Conservation (phyloP, 2,329 filamentous ascomycete species). For the Eutypa lata region DNA sequence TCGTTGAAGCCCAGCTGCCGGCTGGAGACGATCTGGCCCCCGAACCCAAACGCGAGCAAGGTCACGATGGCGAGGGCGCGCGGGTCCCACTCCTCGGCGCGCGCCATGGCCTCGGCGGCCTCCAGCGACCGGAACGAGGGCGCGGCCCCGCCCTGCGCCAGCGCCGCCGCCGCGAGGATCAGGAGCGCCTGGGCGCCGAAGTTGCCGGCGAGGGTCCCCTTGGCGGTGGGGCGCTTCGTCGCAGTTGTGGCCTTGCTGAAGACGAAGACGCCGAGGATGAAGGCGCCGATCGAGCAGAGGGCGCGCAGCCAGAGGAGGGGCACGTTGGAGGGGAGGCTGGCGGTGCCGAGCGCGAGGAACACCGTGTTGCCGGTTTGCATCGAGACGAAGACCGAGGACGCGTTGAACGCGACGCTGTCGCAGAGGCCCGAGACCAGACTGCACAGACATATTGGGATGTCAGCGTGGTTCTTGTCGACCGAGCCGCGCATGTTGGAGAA, state of each 20-base stretch:
- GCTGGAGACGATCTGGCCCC: constrained; percentile 50
- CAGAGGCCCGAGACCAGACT: constrained; percentile 36
- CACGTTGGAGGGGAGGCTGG: constrained; percentile 46
- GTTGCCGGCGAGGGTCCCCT: constrained; percentile 42
- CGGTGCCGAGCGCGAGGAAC: constrained; percentile 58
- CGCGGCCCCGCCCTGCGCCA: constrained; percentile 45
- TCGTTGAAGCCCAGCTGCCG: constrained; percentile 50
- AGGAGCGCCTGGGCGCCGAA: constrained; percentile 51
- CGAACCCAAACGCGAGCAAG: constrained; percentile 51
- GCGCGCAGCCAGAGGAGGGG: constrained; percentile 53
- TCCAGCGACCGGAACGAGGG: constrained; percentile 35
- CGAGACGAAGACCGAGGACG: constrained; percentile 35
- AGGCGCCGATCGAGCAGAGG: constrained; percentile 49
- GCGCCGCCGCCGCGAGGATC: constrained; percentile 49
- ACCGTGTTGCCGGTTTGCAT: constrained; percentile 59
- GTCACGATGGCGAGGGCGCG: constrained; percentile 42
- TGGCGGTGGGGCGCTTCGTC: constrained; percentile 32
- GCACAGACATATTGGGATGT: constrained; percentile 37
- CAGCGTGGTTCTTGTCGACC: constrained; percentile 18
- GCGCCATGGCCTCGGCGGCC: constrained; percentile 11
- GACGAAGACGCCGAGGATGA: constrained; percentile 50
- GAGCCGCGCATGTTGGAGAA: constrained; percentile 1
- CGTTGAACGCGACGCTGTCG: constrained; percentile 39
- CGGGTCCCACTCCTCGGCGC: constrained; percentile 25
- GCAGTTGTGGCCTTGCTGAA: constrained; percentile 34